Percentiles rank a stretch among this genome's conserved stretches.
phyloP scores from a whole-genome alignment of 495 filamentous ascomycete genomes.

The Pyrenula aspistea region DNA sequence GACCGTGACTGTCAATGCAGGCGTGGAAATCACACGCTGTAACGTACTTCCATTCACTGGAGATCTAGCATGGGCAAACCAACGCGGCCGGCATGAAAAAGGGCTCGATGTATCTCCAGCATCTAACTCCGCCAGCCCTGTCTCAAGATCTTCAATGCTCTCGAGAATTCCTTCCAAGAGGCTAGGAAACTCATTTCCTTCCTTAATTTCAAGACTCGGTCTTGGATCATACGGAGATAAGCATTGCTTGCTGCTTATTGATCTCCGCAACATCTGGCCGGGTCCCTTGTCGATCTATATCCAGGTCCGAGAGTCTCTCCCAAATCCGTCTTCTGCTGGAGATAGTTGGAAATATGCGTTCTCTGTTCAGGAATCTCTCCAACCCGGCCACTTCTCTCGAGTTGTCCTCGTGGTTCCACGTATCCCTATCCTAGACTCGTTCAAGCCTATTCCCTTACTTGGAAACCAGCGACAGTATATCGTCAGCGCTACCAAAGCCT shows the following conservation, averaged over 20 bases:
- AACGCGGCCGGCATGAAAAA: background rate
- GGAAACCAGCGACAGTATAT: conserved; percentile 73
- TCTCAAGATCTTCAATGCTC: background rate
- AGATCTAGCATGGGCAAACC: conserved; percentile 42
- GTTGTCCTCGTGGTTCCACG: conserved; percentile 66
- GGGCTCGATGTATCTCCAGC: background rate
- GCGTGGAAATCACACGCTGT: conserved; percentile 63
- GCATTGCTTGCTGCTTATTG: conserved; percentile 69
- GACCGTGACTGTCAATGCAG: conserved; percentile 83
- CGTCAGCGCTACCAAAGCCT: conserved; percentile 64
- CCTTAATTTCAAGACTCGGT: conserved; percentile 28
- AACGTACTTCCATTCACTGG: conserved; percentile 63
- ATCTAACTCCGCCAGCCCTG: background rate
- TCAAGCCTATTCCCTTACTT: conserved; percentile 66
- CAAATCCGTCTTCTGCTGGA: conserved; percentile 1
- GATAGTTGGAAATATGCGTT: conserved; percentile 20
- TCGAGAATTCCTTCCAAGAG: background rate
- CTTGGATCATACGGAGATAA: conserved; percentile 36
- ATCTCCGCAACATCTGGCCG: conserved; percentile 83
- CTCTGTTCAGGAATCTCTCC: conserved; percentile 46
- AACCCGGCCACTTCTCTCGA: conserved; percentile 67
- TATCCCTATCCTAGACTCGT: conserved; percentile 63
- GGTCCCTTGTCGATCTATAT: conserved; percentile 48
- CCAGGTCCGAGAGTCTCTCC: conserved; percentile 34
- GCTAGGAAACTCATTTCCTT: conserved; percentile 22